These are phyloP conservation scores for Neurospora sp. DNA, from an alignment of 495 filamentous ascomycete genomes.

Conservation along the genomic window DNA sequence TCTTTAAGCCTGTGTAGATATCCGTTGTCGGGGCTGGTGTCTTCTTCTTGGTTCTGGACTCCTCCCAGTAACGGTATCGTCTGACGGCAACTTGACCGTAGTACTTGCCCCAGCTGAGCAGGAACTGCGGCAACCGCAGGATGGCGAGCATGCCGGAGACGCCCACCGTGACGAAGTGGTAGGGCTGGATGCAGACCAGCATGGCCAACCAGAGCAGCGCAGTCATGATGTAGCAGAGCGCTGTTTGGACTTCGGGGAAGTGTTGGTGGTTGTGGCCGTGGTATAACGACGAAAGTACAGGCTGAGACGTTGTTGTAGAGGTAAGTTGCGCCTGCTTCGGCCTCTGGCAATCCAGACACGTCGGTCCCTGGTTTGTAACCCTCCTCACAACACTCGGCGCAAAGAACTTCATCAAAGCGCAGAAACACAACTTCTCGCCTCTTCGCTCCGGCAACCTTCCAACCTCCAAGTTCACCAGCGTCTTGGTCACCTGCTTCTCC, in stretches of 20 bases:
- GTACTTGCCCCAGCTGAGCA: background rate
- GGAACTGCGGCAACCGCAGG: background rate
- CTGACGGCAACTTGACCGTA: background rate
- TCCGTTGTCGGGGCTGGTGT: background rate
- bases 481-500: background rate
- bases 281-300: background rate
- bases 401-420: background rate
- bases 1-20: background rate
- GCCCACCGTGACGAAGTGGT: conserved; percentile 2
- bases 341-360: background rate
- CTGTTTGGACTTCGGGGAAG: conserved; percentile 3
- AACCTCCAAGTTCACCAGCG: background rate
- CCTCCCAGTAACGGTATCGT: background rate
- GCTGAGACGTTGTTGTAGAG: background rate
- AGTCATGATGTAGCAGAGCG: conserved; percentile 12
- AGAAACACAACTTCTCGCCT: background rate
- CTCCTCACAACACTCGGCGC: background rate
- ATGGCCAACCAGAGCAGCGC: conserved; percentile 9
- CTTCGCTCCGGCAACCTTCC: background rate
- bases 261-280: conserved; percentile 15
- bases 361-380: background rate
- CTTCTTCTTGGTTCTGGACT: background rate
- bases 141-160: conserved; percentile 1
- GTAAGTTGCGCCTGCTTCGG: background rate
- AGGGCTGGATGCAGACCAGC: conserved; percentile 11